Evolutionary conservation across 257 asterid genomes (phyloP), one percentile per base, ranked within the genome.

Genomic region (Cinchona pubescens): DNA sequence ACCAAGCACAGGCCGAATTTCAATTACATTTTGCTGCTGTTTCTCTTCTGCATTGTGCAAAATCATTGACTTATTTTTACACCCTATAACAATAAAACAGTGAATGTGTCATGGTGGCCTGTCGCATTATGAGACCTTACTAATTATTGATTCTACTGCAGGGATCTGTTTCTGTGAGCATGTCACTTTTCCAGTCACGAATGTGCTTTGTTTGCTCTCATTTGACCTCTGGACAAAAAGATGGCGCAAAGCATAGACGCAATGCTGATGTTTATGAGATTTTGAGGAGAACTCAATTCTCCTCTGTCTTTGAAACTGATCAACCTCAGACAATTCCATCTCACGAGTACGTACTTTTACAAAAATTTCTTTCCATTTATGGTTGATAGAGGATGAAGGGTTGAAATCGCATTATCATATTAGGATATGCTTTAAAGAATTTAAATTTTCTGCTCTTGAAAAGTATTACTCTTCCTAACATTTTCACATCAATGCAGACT

Each of bases 121-220:
- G 15, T 19, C 42, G 27, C 63, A 65, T 62, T 13, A 58, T 37
- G 12, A 34, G 12, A 45, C 40, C 67, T 65, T 60, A 75, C 74
- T 74, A 69, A 56, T 37, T 4, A 19, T 65, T 73, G 16, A 27
- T 61, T 38, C n/a, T 63, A 11, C 14, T 60, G 32, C 93, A 94
- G 98, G 98, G 98, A 81, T 94, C 98, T 46, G 94, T 94, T 72
- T 94, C 98, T 48, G 87, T 94, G 18, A 94, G 98, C 71, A 89
- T 92, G 96, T 88, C 98, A 35, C 86, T 94, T 65, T 94, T 79
- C 82, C 98, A 94, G 55, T 84, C 91, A 35, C 90, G 96, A 21
- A 82, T 94, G 29, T 94, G 98, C 92, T 92, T 94, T 30, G 97
- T 92, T 51, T 94, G 98, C 77, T 94, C 98, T 67, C 98, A 92